Conservation (phyloP, 2,329 filamentous ascomycete species). For the Ophiostoma populinum region DNA sequence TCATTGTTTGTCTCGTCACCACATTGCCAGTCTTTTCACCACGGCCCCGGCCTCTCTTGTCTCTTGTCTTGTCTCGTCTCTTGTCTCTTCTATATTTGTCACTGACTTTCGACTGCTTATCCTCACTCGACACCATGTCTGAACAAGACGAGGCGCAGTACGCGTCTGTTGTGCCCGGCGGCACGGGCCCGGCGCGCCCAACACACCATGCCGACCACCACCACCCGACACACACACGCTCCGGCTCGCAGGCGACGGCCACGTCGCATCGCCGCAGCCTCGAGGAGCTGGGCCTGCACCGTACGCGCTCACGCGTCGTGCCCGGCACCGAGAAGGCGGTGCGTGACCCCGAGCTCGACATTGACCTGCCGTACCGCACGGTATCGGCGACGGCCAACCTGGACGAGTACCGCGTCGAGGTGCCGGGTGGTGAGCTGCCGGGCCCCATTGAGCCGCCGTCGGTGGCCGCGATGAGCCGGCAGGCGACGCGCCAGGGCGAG, state of each 20-base stretch:
- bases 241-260: too few species aligned
- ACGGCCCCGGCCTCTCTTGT: neutral
- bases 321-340: slow-evolving; percentile 13
- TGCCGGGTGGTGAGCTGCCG: slow-evolving; percentile 34
- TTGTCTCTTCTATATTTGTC: neutral
- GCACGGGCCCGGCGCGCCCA: slow-evolving; percentile 5
- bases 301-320: neutral
- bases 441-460: slow-evolving; percentile 21
- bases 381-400: slow-evolving; percentile 34
- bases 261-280: too few species aligned
- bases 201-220: neutral
- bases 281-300: too few species aligned
- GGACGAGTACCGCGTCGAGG: slow-evolving; percentile 41
- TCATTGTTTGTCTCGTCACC: neutral
- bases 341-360: slow-evolving; percentile 15
- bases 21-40: neutral
- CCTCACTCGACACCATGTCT: neutral
- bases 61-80: neutral
- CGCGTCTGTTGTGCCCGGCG: slow-evolving; percentile 5
- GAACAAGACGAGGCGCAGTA: neutral
- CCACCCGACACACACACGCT: too few species aligned
- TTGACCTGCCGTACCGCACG: slow-evolving; percentile 38
- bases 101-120: neutral
- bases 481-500: slow-evolving; percentile 6
- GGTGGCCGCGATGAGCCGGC: slow-evolving; percentile 23